Evolutionary conservation across 805 yeast species (phyloP).

Genomic region (Suhomyces faveliae): DNA sequence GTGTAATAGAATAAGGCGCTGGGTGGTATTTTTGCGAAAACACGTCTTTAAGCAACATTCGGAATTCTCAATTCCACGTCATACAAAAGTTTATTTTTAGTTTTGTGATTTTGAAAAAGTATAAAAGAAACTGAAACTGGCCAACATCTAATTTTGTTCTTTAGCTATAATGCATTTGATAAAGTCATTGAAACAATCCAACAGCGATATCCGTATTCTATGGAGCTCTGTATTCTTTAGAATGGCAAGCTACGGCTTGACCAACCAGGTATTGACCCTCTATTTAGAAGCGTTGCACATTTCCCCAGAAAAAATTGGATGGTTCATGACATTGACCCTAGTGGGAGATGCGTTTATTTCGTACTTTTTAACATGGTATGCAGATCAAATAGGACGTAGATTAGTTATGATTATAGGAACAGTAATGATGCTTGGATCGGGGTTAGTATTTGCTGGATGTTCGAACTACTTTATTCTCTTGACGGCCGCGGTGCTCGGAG

Average conservation of each 20-base stretch:
- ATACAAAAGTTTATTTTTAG: neutral
- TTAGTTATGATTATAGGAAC: slow-evolving; percentile 62
- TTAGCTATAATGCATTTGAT: slow-evolving; percentile 29
- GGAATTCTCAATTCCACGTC: neutral
- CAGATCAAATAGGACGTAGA: slow-evolving; percentile 69
- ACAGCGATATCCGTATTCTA: slow-evolving; percentile 57
- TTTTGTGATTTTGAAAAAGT: neutral
- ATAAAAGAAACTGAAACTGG: no score
- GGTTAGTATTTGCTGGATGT: slow-evolving; percentile 58
- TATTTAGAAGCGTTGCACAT: slow-evolving; percentile 57
- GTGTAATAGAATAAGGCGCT: no score
- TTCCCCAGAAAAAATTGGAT: slow-evolving; percentile 60
- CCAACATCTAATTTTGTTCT: no score
- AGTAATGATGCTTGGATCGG: slow-evolving; percentile 65
- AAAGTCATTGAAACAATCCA: slow-evolving; percentile 36
- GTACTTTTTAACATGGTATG: slow-evolving; percentile 70
- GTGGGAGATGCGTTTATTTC: slow-evolving; percentile 77
- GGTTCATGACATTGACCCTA: slow-evolving; percentile 78
- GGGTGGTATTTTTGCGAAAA: no score
- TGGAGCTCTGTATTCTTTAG: slow-evolving; percentile 71
- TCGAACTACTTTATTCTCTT: slow-evolving; percentile 56
- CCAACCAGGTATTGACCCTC: slow-evolving; percentile 74
- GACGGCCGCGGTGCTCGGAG: slow-evolving; percentile 76
- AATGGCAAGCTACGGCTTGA: slow-evolving; percentile 71
- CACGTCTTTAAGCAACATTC: no score